Evolutionary conservation across 148 eudicot genomes (phyloP).

Genomic region (Vaccinium myrtillus): DNA sequence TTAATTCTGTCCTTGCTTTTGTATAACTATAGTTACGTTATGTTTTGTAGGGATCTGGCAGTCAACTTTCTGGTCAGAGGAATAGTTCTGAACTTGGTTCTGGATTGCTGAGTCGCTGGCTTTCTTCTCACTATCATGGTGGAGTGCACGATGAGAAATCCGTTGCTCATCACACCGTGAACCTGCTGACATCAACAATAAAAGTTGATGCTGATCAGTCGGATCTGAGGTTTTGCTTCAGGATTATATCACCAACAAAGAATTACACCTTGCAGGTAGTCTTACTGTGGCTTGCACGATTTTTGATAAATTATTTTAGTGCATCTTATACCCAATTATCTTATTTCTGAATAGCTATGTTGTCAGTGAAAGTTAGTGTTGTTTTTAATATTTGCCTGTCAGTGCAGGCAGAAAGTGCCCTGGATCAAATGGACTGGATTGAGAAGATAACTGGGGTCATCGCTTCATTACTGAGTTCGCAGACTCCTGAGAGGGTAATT

Average conservation of each 20-base stretch:
- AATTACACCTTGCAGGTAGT: constrained; percentile 91
- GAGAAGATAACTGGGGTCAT: constrained; percentile 99
- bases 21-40: constrained; percentile 22
- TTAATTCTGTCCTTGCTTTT: constrained; percentile 9
- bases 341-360: neutral
- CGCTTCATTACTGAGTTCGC: constrained; percentile 93
- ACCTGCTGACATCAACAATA: constrained; percentile 90
- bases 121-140: constrained; percentile 95
- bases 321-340: neutral
- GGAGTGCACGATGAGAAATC: constrained; percentile 96
- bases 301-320: neutral
- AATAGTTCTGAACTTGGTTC: constrained; percentile 98
- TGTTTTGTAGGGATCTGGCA: constrained; percentile 63
- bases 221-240: constrained; percentile 93
- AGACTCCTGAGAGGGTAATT: constrained; percentile 93
- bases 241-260: constrained; percentile 96
- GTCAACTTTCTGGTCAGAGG: constrained; percentile 86
- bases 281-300: constrained; percentile 14
- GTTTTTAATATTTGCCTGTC: constrained; percentile 20
- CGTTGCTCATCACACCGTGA: constrained; percentile 95
- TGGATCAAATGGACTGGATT: constrained; percentile 99
- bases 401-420: constrained; percentile 93
- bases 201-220: constrained; percentile 99
- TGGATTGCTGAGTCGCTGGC: constrained; percentile 98
- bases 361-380: constrained; percentile 7